phyloP scores from a whole-genome alignment of 2,329 filamentous ascomycete genomes.

The Huntiella savannae region DNA sequence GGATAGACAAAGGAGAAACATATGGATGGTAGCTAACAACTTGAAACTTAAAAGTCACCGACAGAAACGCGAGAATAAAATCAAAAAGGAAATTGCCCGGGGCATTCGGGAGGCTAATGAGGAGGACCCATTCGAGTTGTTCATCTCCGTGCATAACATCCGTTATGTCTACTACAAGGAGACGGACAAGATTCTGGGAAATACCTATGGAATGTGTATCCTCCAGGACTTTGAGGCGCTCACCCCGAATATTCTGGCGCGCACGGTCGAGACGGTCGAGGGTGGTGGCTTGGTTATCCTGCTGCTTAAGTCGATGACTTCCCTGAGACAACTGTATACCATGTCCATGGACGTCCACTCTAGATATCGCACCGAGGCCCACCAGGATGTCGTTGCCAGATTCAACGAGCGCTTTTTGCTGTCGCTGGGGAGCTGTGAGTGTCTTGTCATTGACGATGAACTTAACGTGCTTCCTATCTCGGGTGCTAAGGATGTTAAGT shows the following conservation, averaged over 20 bases:
- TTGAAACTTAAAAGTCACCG: constrained; percentile 45
- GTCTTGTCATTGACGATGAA: constrained; percentile 92
- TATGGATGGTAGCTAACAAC: background rate
- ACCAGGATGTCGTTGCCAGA: constrained; percentile 80
- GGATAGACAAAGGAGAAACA: background rate
- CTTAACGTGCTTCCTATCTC: constrained; percentile 94
- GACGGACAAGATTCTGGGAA: constrained; percentile 94
- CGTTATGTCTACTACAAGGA: constrained; percentile 99
- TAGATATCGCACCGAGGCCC: constrained; percentile 86
- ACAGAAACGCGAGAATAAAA: constrained; percentile 95
- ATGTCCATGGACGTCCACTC: constrained; percentile 96
- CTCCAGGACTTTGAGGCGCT: constrained; percentile 95
- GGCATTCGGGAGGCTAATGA: constrained; percentile 81
- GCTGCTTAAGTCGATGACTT: constrained; percentile 88
- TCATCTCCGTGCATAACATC: constrained; percentile 90
- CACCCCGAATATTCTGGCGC: constrained; percentile 86
- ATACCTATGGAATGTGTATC: constrained; percentile 97
- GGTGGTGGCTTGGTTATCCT: constrained; percentile 83
- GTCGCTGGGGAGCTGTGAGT: constrained; percentile 88
- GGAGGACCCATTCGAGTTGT: constrained; percentile 92
- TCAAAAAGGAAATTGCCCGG: constrained; percentile 94
- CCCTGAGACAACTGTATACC: constrained; percentile 90
- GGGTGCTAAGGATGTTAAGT: constrained; percentile 74
- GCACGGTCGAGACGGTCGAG: constrained; percentile 94
- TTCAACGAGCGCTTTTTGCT: constrained; percentile 98